These are phyloP conservation scores for Solanum chaucha DNA, from an alignment of 257 asterid species.

Conservation along the genomic window DNA sequence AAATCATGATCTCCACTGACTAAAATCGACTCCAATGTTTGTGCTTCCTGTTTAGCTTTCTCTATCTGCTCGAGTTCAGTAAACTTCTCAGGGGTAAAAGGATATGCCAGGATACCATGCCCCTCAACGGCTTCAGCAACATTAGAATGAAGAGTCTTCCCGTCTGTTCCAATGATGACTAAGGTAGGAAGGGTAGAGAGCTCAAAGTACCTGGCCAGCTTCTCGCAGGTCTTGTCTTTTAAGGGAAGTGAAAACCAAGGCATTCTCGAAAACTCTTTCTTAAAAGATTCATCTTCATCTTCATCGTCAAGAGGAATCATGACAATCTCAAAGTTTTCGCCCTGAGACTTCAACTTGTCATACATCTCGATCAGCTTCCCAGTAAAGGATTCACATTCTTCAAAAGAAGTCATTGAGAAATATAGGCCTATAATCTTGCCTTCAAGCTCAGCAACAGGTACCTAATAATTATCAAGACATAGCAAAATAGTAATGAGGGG, in stretches of 20 bases:
- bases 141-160: conserved; percentile 67
- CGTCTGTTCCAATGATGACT: conserved; percentile 73
- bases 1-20: conserved; percentile 49
- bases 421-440: conserved; percentile 73
- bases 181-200: conserved; percentile 50
- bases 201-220: conserved; percentile 59
- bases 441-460: conserved; percentile 59
- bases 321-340: conserved; percentile 61
- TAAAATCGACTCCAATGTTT: conserved; percentile 80
- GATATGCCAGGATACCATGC: conserved; percentile 59
- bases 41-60: conserved; percentile 67
- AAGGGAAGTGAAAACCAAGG: conserved; percentile 80
- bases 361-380: conserved; percentile 42
- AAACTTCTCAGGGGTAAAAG: conserved; percentile 74
- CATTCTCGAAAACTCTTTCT: conserved; percentile 29
- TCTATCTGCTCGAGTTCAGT: conserved; percentile 61
- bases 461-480: conserved; percentile 23
- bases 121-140: conserved; percentile 70
- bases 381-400: conserved; percentile 30
- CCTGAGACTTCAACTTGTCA: conserved; percentile 37
- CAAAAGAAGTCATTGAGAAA: conserved; percentile 30
- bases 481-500: not conserved
- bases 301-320: conserved; percentile 64
- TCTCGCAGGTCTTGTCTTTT: conserved; percentile 37
- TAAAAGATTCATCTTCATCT: conserved; percentile 48